Base-by-base conservation (phyloP, 1,284 basidiomycete genomes). In the Trametes polyzona region DNA sequence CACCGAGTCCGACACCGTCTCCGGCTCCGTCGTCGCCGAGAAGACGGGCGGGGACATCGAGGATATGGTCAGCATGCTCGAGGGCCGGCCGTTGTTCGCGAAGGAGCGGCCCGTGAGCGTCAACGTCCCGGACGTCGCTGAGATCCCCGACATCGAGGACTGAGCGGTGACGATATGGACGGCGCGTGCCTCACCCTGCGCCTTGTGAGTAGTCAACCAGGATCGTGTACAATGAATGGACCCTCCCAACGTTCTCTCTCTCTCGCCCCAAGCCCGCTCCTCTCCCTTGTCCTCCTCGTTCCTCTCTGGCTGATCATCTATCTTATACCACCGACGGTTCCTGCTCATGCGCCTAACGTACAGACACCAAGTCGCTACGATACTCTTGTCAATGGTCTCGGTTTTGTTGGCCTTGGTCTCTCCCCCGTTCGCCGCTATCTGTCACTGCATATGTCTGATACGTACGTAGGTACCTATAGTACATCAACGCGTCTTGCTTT, bases 61-160 rank as follows among this genome's bases (percentile, higher is more conserved):
- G 67, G 81, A 83, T 54, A 83, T 89, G 51, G 83, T 90, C 61
- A 83, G 79, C 62, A 75, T 88, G 63, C 80, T 89, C 11, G 84
- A 90, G 71, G 69, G 50, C 47, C 55, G 55, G 32, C 10, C 42
- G 16, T 26, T 42, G 41, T 9, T 42, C 16, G n/a, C 41, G 2
- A 42, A 42, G 41, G 41, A 42, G 43, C 69, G 76, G 16, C 63
- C 74, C 33, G 78, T 78, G 64, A 70, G 75, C 21, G 74, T 68
- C 23, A 53, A 48, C 47, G 61, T 67, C 47, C 61, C 66, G 3
- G 67, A 66, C 55, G 69, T 69, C 39, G 59, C 68, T 23, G 73
- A 74, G 42, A 74, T 74, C 42, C 71, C 72, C 19, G 73, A 74
- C 47, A 55, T 55, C 40, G 73, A 74, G 55, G 66, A 71, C 33